Base-by-base conservation (phyloP, 1,284 basidiomycete genomes). In the Singerocomus rubriflavus region DNA sequence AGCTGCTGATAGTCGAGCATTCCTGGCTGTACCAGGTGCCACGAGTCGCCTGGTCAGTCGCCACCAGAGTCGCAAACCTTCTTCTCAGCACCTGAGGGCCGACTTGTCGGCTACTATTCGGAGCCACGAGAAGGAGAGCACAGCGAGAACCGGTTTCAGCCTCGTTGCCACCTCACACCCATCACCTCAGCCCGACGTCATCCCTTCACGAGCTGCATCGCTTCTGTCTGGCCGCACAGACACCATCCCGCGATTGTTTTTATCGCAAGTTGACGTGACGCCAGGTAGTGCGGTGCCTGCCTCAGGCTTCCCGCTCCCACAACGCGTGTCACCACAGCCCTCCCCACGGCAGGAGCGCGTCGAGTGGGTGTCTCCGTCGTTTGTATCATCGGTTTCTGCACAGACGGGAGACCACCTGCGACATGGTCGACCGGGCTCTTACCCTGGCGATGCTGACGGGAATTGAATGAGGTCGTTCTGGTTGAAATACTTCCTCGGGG, bases 1-100 rank as follows among this genome's bases (percentile, higher is more conserved):
- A 1, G 64, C 63, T 38, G 64, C 65, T 37, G 65, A 64, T 40
- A 67, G 63, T 36, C 64, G 60, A 33, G 65, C 65, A 10, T 64
- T 68, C 43, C 45, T 64, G 48, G 60, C 64, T 27, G 63, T 64
- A 17, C 65, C 63, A 25, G 46, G 49, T 17, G 57, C 63, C 33
- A 54, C 59, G 34, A 65, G 65, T 34, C 59, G 61, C 10, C 41
- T 66, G 5, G 44, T 38, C 31, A 66, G 63, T 44, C 63, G 64
- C 8, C 52, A 65, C 34, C 61, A 64, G 52, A 64, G 63, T 47
- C 63, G 63, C 47, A 63, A 44, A 44, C 60, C 65, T 17, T 64
- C 63, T 13, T 65, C 62, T 29, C 63, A 68, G 31, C 63, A 64
- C 0, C 39, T 64, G 36, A 66, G 63, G 32, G 64, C 65, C 44